These are phyloP conservation scores for Brassica rapa DNA, from an alignment of 345 rosid genomes.

Conservation along the genomic window DNA sequence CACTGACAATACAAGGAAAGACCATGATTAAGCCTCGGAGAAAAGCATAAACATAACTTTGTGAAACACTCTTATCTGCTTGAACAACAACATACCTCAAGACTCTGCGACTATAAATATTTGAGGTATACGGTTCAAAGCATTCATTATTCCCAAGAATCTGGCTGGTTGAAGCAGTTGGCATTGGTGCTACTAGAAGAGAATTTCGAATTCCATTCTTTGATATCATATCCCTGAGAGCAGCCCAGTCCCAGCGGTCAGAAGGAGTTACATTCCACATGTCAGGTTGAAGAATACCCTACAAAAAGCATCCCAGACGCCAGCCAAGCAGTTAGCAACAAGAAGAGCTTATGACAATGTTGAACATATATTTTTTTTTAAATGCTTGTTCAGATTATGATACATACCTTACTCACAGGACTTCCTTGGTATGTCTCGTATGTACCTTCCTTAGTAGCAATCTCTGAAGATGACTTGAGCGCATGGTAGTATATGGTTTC, in stretches of 20 bases:
- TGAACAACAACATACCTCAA: conserved; percentile 53
- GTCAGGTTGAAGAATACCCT: conserved; percentile 95
- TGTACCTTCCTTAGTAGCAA: conserved; percentile 71
- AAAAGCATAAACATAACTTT: too few species aligned
- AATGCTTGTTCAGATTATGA: neutral
- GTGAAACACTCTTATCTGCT: too few species aligned
- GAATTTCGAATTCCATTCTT: conserved; percentile 87
- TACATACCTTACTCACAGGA: conserved; percentile 89
- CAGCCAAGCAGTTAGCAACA: conserved; percentile 15
- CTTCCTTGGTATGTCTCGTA: conserved; percentile 81
- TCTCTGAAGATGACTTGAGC: conserved; percentile 67
- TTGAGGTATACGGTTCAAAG: conserved; percentile 93
- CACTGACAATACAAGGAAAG: conserved; percentile 47
- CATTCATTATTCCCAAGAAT: conserved; percentile 96
- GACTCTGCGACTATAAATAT: conserved; percentile 89
- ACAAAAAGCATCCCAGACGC: conserved; percentile 10
- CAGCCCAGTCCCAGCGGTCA: conserved; percentile 73
- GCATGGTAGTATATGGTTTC: conserved; percentile 91
- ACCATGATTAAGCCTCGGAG: too few species aligned
- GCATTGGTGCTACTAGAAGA: conserved; percentile 92
- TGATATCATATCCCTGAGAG: conserved; percentile 60
- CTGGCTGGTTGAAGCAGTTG: conserved; percentile 96
- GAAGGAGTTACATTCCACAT: conserved; percentile 90
- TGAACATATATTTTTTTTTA: neutral
- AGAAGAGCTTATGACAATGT: neutral